A percentile compares a stretch with the other conserved stretches of the same genome.
phyloP scores from a whole-genome alignment of 352 stramenopile species.

The Pythium diclinum region DNA sequence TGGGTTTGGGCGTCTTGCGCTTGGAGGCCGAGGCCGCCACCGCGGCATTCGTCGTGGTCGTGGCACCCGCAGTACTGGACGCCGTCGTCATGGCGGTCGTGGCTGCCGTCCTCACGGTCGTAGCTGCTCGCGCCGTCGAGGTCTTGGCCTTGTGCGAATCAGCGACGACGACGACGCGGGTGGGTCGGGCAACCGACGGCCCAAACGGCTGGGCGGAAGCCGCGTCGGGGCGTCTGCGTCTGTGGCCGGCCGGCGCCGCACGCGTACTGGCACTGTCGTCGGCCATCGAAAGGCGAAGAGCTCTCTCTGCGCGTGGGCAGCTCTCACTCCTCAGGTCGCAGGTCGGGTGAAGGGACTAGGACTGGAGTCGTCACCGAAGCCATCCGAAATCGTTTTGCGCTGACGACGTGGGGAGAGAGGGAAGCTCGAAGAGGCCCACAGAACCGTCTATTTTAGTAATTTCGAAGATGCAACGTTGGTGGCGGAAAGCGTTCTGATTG shows the following conservation, averaged over 20 bases:
- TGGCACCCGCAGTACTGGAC: background rate
- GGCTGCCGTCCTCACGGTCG: background rate
- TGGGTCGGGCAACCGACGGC: background rate
- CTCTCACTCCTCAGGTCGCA: background rate
- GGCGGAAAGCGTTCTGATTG: background rate
- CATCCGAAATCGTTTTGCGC: constrained; percentile 31
- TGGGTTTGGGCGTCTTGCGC: constrained; percentile 28
- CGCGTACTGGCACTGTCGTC: background rate
- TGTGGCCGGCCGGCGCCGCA: background rate
- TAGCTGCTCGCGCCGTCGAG: background rate
- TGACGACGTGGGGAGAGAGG: constrained; percentile 9
- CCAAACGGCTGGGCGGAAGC: background rate
- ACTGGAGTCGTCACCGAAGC: constrained; percentile 32
- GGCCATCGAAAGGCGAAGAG: background rate
- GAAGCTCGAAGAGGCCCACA: background rate
- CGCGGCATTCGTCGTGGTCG: background rate
- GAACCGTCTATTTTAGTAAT: constrained; percentile 16
- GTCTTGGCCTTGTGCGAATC: background rate
- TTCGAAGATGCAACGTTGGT: background rate
- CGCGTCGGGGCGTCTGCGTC: background rate
- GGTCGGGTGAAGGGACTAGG: background rate
- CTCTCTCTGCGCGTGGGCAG: background rate
- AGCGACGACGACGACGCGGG: background rate
- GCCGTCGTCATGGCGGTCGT: background rate
- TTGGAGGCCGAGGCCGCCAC: background rate